Percentiles rank a stretch among this genome's conserved stretches.
Evolutionary conservation across 75 land plant genomes (phyloP).

Genomic region (Cunninghamia lanceolata): DNA sequence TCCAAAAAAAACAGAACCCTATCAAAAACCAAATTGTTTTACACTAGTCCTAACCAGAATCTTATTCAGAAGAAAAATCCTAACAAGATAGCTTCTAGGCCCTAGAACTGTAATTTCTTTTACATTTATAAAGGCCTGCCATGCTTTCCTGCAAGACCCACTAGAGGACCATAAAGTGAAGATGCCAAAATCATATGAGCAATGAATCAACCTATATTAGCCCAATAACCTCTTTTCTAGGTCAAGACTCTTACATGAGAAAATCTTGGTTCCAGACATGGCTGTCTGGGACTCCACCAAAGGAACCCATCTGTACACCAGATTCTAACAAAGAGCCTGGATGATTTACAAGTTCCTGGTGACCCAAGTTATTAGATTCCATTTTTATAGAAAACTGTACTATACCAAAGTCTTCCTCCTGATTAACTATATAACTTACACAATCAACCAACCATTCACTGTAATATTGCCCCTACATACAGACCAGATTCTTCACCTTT

Average conservation of each 20-base stretch:
- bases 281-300: slow-evolving; percentile 12
- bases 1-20: not conserved
- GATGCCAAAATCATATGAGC: not conserved
- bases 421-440: not conserved
- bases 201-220: not conserved
- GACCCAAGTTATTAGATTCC: slow-evolving; percentile 14
- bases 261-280: slow-evolving; percentile 3
- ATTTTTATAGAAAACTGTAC: not conserved
- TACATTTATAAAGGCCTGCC: not conserved
- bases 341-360: slow-evolving; percentile 5
- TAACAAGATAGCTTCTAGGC: not conserved
- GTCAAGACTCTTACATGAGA: slow-evolving; percentile 1
- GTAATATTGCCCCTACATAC: not conserved
- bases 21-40: not conserved
- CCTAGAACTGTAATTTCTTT: not conserved
- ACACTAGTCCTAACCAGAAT: not conserved
- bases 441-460: not conserved
- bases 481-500: slow-evolving; percentile 1
- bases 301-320: slow-evolving; percentile 11
- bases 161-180: not conserved
- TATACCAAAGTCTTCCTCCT: slow-evolving; percentile 3
- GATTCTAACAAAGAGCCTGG: slow-evolving; percentile 5
- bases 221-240: not conserved
- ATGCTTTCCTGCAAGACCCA: slow-evolving; percentile 2
- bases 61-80: not conserved